phyloP scores from a whole-genome alignment of 2,329 filamentous ascomycete species.

The Alternaria triticimaculans region DNA sequence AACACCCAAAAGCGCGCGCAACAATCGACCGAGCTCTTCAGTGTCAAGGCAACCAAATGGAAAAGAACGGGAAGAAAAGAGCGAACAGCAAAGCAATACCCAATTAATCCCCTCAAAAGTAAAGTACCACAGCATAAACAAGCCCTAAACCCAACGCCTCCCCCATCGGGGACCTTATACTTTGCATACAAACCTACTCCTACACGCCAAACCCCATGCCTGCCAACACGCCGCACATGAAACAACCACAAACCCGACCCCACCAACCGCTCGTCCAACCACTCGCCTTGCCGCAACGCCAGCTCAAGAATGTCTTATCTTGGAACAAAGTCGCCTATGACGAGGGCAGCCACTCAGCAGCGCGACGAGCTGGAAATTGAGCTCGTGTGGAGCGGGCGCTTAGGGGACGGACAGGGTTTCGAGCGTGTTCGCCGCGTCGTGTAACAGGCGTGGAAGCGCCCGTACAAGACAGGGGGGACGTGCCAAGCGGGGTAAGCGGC shows the following conservation, averaged over 20 bases:
- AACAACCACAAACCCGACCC: constrained; percentile 5
- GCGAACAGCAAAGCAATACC: neutral
- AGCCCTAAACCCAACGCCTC: neutral
- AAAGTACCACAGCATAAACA: constrained; percentile 1
- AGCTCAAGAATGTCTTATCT: constrained; percentile 2
- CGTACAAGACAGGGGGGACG: neutral
- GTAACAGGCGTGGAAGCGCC: neutral
- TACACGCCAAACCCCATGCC: neutral
- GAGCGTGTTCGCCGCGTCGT: neutral
- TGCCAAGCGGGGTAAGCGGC: constrained; percentile 7
- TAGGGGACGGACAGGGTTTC: constrained; percentile 1
- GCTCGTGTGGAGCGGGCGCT: constrained; percentile 2
- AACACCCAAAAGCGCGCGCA: neutral
- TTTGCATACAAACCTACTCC: constrained; percentile 1
- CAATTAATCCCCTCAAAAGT: neutral
- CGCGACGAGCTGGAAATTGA: neutral
- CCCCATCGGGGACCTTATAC: neutral
- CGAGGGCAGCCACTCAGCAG: constrained; percentile 2
- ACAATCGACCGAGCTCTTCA: neutral
- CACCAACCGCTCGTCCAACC: neutral
- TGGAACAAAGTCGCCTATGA: neutral
- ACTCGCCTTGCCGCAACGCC: neutral
- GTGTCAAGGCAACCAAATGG: neutral
- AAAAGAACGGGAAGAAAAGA: neutral
- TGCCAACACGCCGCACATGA: neutral